Percentiles rank a stretch among this genome's conserved stretches.
Conservation (phyloP, 768 basidiomycete genomes). For the Rhizopogon vinicolor region DNA sequence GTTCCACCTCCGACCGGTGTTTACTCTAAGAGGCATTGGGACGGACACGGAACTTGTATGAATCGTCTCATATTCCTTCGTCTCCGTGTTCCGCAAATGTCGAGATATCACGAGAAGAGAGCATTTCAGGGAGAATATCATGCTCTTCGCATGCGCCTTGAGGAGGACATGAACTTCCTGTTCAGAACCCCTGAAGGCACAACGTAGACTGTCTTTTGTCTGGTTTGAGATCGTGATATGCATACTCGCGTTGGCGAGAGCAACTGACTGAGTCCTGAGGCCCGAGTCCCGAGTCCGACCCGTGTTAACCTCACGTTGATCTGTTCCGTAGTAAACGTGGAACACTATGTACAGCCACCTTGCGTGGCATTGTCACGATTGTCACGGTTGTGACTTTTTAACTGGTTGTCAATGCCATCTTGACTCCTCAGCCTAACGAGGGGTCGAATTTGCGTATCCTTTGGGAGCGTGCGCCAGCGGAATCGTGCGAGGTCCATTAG, state of each 20-base stretch:
- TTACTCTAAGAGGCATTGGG: slow-evolving; percentile 16
- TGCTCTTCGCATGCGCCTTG: slow-evolving; percentile 18
- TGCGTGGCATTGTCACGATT: too few species aligned
- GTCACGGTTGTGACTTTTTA: too few species aligned
- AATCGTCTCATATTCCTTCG: slow-evolving; percentile 14
- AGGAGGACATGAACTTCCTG: slow-evolving; percentile 8
- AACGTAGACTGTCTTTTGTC: slow-evolving; percentile 25
- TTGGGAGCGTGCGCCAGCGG: too few species aligned
- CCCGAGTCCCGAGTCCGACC: too few species aligned
- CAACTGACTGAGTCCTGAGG: not conserved
- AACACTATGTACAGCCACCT: too few species aligned
- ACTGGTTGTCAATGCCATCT: too few species aligned
- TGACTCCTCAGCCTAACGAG: too few species aligned
- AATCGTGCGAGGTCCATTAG: too few species aligned
- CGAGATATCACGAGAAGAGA: slow-evolving; percentile 13
- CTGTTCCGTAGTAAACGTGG: too few species aligned
- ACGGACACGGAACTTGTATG: slow-evolving; percentile 8
- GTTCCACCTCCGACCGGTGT: slow-evolving; percentile 40
- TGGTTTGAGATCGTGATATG: slow-evolving; percentile 33
- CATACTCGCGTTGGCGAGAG: slow-evolving; percentile 10
- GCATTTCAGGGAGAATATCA: slow-evolving; percentile 14
- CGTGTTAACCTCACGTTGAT: too few species aligned
- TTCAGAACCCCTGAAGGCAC: slow-evolving; percentile 5
- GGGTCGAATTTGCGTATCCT: too few species aligned
- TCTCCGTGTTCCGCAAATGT: slow-evolving; percentile 9